Conservation (phyloP, 2,329 filamentous ascomycete species). For the Aspergillus pseudoglaucus region DNA sequence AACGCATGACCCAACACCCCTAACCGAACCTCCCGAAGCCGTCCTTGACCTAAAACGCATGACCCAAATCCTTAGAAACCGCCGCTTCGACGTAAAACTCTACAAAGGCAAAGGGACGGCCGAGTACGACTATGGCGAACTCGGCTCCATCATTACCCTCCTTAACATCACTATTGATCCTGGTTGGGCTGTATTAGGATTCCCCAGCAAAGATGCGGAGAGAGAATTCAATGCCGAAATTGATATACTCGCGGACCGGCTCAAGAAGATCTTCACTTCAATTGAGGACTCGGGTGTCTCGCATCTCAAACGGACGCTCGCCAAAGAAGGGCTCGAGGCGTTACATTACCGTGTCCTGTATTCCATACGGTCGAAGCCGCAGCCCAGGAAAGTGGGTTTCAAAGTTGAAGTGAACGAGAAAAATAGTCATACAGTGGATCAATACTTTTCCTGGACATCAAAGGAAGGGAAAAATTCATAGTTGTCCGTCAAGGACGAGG, state of each 20-base stretch:
- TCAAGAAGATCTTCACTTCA: constrained; percentile 52
- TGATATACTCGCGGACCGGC: constrained; percentile 56
- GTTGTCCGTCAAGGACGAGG: background rate
- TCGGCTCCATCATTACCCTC: constrained; percentile 60
- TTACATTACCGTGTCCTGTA: constrained; percentile 67
- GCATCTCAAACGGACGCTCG: constrained; percentile 65
- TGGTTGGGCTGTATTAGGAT: constrained; percentile 38
- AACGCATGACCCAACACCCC: constrained; percentile 18
- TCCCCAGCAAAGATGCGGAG: constrained; percentile 31
- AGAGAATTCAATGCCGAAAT: constrained; percentile 62
- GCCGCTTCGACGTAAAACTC: constrained; percentile 26
- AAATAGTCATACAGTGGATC: too few species aligned
- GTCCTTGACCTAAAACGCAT: constrained; percentile 27
- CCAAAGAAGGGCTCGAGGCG: constrained; percentile 68
- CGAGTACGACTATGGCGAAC: constrained; percentile 56
- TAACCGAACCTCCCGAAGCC: constrained; percentile 19
- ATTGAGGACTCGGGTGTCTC: constrained; percentile 71
- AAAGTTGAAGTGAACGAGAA: constrained; percentile 13
- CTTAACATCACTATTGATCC: constrained; percentile 71
- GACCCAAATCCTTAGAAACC: constrained; percentile 20
- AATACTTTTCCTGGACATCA: too few species aligned
- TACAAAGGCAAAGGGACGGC: constrained; percentile 15
- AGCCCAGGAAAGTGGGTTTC: constrained; percentile 44
- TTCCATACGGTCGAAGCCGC: constrained; percentile 60
- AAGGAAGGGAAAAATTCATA: too few species aligned